These are phyloP conservation scores for Pseudogymnoascus sp. DNA, from an alignment of 2,329 filamentous ascomycete species.

Conservation along the genomic window DNA sequence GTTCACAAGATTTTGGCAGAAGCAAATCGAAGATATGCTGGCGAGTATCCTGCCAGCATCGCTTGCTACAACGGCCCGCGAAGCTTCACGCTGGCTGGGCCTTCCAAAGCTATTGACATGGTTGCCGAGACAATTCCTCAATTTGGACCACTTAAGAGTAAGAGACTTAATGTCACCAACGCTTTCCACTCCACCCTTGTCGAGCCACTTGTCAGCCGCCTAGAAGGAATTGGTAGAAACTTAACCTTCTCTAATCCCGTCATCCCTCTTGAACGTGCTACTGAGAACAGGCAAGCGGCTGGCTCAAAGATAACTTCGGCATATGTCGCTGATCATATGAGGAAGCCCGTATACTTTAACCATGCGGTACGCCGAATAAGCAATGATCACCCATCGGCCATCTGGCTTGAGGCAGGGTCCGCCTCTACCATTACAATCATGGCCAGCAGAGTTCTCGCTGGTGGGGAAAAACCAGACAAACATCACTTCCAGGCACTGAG, in stretches of 20 bases:
- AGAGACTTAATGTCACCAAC: constrained; percentile 24
- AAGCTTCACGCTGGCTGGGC: constrained; percentile 28
- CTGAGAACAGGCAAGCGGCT: neutral
- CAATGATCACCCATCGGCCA: constrained; percentile 14
- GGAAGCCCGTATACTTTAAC: constrained; percentile 26
- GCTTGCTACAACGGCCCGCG: constrained; percentile 30
- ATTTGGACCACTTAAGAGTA: constrained; percentile 17
- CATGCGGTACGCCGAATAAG: constrained; percentile 23
- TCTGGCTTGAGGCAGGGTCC: constrained; percentile 31
- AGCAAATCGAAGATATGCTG: neutral
- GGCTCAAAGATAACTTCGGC: neutral
- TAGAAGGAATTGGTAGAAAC: constrained; percentile 17
- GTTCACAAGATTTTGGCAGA: constrained; percentile 11
- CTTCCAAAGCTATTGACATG: constrained; percentile 21
- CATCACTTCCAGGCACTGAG: constrained; percentile 22
- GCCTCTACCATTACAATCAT: constrained; percentile 27
- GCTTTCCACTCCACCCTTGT: constrained; percentile 26
- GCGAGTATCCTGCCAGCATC: constrained; percentile 17
- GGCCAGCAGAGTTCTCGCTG: constrained; percentile 24
- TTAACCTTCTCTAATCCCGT: constrained; percentile 20
- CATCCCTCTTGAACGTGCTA: constrained; percentile 10
- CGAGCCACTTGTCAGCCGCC: constrained; percentile 19
- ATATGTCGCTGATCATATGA: constrained; percentile 19
- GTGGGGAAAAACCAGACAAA: neutral
- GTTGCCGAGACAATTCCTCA: constrained; percentile 13